These are phyloP conservation scores for Penicillium canescens DNA, from an alignment of 495 filamentous ascomycete species.

Conservation along the genomic window DNA sequence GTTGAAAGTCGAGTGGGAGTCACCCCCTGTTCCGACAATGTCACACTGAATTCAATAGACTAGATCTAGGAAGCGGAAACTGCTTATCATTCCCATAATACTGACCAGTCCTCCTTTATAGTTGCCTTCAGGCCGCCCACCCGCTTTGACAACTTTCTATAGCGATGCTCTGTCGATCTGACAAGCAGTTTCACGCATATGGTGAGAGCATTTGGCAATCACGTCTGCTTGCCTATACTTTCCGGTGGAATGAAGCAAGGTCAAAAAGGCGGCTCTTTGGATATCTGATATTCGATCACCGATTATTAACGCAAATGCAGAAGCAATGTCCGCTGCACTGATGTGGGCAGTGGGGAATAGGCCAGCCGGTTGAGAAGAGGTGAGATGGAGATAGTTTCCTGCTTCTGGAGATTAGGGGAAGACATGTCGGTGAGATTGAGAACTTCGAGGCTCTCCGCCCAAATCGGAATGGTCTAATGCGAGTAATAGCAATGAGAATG, in stretches of 20 bases:
- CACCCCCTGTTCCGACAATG: conserved; percentile 96
- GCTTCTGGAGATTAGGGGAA: too few relatives aligned
- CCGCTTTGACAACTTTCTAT: conserved; percentile 53
- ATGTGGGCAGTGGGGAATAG: conserved; percentile 80
- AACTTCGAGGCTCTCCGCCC: too few relatives aligned
- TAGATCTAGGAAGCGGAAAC: neutral
- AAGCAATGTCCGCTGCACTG: conserved; percentile 81
- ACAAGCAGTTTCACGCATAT: conserved; percentile 72
- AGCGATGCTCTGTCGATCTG: conserved; percentile 63
- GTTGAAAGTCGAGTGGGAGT: conserved; percentile 96
- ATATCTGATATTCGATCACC: conserved; percentile 78
- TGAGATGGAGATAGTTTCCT: conserved; percentile 64
- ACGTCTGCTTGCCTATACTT: conserved; percentile 78
- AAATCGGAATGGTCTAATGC: too few relatives aligned
- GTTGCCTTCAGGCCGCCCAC: conserved; percentile 60
- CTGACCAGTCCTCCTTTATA: conserved; percentile 72
- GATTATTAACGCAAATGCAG: conserved; percentile 85
- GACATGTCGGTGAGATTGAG: too few relatives aligned
- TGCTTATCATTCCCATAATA: neutral
- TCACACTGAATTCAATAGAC: conserved; percentile 62
- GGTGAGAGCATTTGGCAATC: conserved; percentile 69
- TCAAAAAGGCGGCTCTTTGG: conserved; percentile 81
- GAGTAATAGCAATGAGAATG: too few relatives aligned
- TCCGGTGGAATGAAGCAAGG: conserved; percentile 83
- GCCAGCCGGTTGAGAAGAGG: conserved; percentile 76